phyloP scores from a whole-genome alignment of 495 filamentous ascomycete species.

The Lophiostoma macrostomum region DNA sequence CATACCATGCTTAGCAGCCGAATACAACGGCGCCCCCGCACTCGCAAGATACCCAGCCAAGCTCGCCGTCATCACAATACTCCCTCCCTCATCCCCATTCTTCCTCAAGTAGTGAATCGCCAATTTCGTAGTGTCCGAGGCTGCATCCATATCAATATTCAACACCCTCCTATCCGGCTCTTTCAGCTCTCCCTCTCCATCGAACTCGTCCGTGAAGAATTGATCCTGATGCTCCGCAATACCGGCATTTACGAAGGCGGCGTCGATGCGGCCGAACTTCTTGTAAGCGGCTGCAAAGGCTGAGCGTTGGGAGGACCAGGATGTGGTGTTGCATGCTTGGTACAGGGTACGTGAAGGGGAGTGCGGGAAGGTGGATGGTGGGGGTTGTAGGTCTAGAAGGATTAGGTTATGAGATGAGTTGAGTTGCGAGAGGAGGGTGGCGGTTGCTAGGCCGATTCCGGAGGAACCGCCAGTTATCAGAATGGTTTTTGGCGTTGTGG shows the following conservation, averaged over 20 bases:
- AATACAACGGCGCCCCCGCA: slow-evolving; percentile 38
- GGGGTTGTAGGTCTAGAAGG: slow-evolving; percentile 30
- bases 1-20: slow-evolving; percentile 38
- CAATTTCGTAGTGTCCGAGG: slow-evolving; percentile 36
- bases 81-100: slow-evolving; percentile 35
- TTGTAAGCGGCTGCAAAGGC: slow-evolving; percentile 34
- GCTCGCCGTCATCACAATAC: slow-evolving; percentile 36
- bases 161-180: slow-evolving; percentile 37
- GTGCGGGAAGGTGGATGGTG: slow-evolving; percentile 27
- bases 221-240: slow-evolving; percentile 40
- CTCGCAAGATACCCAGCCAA: slow-evolving; percentile 39
- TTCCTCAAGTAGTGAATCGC: slow-evolving; percentile 38
- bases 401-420: slow-evolving; percentile 35
- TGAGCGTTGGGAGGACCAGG: slow-evolving; percentile 32
- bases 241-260: slow-evolving; percentile 40
- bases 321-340: slow-evolving; percentile 38
- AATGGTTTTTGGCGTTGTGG: slow-evolving; percentile 34
- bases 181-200: slow-evolving; percentile 31
- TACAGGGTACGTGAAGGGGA: slow-evolving; percentile 30
- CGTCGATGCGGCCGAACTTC: slow-evolving; percentile 37
- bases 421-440: slow-evolving; percentile 32
- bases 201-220: slow-evolving; percentile 37
- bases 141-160: slow-evolving; percentile 39
- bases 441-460: slow-evolving; percentile 41
- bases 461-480: slow-evolving; percentile 40